Conservation (phyloP, 2,329 filamentous ascomycete genomes). For the Emydomyces testavorans region DNA sequence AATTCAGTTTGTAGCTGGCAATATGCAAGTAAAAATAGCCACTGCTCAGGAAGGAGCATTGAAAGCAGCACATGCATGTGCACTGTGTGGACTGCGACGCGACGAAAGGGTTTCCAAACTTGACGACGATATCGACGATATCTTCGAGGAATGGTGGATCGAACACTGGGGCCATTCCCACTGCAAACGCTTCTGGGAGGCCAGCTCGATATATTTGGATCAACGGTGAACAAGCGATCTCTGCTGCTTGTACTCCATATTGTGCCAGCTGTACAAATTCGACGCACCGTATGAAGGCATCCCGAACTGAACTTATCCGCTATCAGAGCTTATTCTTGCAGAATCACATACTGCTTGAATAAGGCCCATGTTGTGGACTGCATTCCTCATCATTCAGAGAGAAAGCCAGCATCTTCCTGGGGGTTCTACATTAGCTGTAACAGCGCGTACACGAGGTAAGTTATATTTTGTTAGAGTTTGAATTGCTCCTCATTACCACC, state of each 20-base stretch:
- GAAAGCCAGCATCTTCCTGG: too few relatives aligned
- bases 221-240: slow-evolving; percentile 43
- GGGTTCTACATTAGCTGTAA: too few relatives aligned
- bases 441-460: too few relatives aligned
- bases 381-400: too few relatives aligned
- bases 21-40: slow-evolving; percentile 55
- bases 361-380: too few relatives aligned
- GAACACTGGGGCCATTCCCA: slow-evolving; percentile 74
- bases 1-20: slow-evolving; percentile 61
- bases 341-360: too few relatives aligned
- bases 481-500: too few relatives aligned
- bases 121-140: slow-evolving; percentile 69
- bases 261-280: too few relatives aligned
- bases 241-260: neutral
- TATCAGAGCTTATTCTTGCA: too few relatives aligned
- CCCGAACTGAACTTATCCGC: too few relatives aligned
- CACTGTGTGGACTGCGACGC: slow-evolving; percentile 76
- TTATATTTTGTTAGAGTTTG: too few relatives aligned
- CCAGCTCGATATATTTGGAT: slow-evolving; percentile 58
- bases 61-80: slow-evolving; percentile 62
- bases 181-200: slow-evolving; percentile 76
- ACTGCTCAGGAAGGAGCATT: slow-evolving; percentile 54
- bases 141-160: slow-evolving; percentile 93
- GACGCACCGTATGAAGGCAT: too few relatives aligned
- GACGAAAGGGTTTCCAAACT: slow-evolving; percentile 71